Base-by-base conservation (phyloP, 129 eudicot species). In the Pulicaria dysenterica region DNA sequence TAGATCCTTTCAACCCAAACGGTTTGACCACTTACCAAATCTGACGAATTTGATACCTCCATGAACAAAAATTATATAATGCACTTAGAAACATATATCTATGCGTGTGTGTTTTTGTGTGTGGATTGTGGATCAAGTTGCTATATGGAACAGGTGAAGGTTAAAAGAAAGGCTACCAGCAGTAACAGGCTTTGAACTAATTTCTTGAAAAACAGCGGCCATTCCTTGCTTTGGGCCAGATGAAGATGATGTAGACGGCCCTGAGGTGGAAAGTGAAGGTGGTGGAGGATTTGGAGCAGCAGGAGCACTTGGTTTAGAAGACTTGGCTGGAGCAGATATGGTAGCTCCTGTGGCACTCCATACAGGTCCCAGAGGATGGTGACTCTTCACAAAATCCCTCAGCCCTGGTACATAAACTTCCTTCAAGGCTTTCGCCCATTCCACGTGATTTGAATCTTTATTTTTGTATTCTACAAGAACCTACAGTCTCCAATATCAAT, bases 341-440 rank as follows among this genome's bases (percentile, higher is more conserved):
- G 73, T 64, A 34, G 81, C 69, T 19, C 93, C 96, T 37, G 91
- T 77, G 14, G 89, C 81, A 77, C 89, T 85, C 99, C 99, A 94
- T 63, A 86, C 96, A 14, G 97, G 99, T 11, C 99, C 99, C 75
- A 94, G 71, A 10, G 99, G 91, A 78, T 94, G 83, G 75, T 84
- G 85, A 67, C 78, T 59, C 85, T 90, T 94, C 63, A 94, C 97
- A 57, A 74, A 94, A 82, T 94, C 99, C 82, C 99, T 88, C 80
- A 94, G 82, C 57, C 99, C 99, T 6, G 99, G 99, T 36, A 94
- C 69, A 77, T 84, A 94, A 6, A 94, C 86, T 81, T 94, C 99
- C 85, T 94, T 94, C 67, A 94, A 11, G 75, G 97, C 91, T 79
- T 90, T 94, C 15, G 89, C 99, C 99, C 99, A 94, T 79, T 90